Evolutionary conservation across 2,329 filamentous ascomycete species (phyloP), one percentile per base, ranked within the genome.

Genomic region (Fusarium setosum): DNA sequence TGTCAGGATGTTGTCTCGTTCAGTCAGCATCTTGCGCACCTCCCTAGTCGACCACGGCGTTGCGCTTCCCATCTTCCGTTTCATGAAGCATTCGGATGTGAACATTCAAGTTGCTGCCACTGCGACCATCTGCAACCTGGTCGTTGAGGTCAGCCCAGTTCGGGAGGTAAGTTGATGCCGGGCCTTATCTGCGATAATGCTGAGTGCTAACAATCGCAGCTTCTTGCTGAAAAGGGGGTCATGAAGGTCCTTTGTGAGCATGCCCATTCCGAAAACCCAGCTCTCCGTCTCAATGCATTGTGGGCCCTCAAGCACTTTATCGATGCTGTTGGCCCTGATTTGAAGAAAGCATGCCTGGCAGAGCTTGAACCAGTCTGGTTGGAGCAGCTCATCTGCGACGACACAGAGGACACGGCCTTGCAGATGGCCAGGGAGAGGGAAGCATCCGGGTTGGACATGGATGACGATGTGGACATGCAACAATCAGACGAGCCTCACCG

Each of bases 251-350:
- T 98, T 2, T 97, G 94, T 73, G 88, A 92, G 68, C 92, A 97
- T 74, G 93, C 94, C 2, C 92, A 92, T 75, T 96, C 92, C 1
- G 84, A 86, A 44, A 92, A 95, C 72, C 86, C 91, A n/a, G 88
- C 90, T 44, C 82, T 98, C 52, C 88, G 93, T 21, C 84, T 96
- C 23, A 94, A 96, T 71, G 94, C 94, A 20, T 80, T 99, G 2
- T 99, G 96, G 95, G 93, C 94, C 6, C 81, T 99, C 58, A 98
- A 98, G 75, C 93, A 98, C 77, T 85, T 97, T 48, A 90, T 97
- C 4, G 86, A 92, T 64, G 89, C 88, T 20, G 88, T 92, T 6
- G 85, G 86, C 17, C 88, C 90, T 41, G 86, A 90, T 12, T 82
- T 92, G 67, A 97, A 96, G 78, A 90, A 91, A 71, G 85, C 87